These are phyloP conservation scores for Eimeria zaria DNA, from an alignment of 169 alveolate genomes.

Conservation along the genomic window DNA sequence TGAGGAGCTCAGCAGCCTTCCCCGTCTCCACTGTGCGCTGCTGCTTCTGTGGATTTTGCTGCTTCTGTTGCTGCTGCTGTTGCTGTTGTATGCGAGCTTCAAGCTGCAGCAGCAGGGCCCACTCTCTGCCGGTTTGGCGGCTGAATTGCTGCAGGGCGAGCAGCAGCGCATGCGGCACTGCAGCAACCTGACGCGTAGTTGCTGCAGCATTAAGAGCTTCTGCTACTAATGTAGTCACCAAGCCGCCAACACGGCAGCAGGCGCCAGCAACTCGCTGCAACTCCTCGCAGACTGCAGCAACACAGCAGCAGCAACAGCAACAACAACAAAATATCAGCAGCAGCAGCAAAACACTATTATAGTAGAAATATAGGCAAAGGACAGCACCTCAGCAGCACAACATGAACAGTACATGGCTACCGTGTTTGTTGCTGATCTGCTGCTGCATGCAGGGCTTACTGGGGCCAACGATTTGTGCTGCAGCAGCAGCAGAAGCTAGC, in stretches of 20 bases:
- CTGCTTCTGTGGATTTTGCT: not conserved
- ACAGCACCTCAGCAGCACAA: not conserved
- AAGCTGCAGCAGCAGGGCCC: constrained; percentile 64
- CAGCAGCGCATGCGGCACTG: constrained; percentile 67
- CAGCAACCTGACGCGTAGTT: constrained; percentile 21
- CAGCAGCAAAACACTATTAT: not conserved
- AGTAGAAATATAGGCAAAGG: not conserved
- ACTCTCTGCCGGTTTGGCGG: constrained; percentile 57
- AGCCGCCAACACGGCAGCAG: constrained; percentile 20
- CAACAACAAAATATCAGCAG: not conserved
- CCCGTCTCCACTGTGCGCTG: not conserved
- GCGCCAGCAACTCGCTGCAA: constrained; percentile 50
- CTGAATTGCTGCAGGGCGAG: constrained; percentile 58
- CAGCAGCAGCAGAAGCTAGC: constrained; percentile 34
- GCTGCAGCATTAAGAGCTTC: constrained; percentile 64
- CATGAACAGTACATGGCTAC: not conserved
- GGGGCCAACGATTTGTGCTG: constrained; percentile 38
- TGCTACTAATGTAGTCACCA: constrained; percentile 6
- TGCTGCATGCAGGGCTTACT: constrained; percentile 14
- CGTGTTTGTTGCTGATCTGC: not conserved
- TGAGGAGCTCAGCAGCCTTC: constrained; percentile 50
- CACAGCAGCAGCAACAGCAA: constrained; percentile 2
- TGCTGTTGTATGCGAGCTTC: constrained; percentile 66
- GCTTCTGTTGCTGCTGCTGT: constrained; percentile 30
- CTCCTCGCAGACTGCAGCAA: constrained; percentile 68